Evolutionary conservation across 1,284 basidiomycete species (phyloP).

Genomic region (Melampsora larici-populina): DNA sequence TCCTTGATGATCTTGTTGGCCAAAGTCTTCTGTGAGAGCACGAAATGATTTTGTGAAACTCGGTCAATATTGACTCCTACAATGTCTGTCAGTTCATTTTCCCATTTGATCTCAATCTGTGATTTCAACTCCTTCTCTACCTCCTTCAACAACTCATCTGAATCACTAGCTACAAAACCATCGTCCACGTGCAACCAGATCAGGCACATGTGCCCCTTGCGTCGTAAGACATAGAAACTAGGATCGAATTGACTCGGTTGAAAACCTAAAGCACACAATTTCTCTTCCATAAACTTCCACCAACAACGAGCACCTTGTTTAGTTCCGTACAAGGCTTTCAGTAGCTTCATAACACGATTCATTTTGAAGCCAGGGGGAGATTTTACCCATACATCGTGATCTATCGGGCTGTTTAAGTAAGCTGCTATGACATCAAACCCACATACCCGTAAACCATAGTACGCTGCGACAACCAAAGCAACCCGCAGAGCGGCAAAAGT

Average conservation of each 20-base stretch:
- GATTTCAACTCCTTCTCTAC: neutral
- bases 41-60: neutral
- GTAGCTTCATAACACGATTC: neutral
- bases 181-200: slow-evolving; percentile 23
- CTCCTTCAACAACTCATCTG: neutral
- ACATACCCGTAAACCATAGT: neutral
- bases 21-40: neutral
- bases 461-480: neutral
- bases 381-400: slow-evolving; percentile 14
- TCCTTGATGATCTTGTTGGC: neutral
- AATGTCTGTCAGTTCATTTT: neutral
- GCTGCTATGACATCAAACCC: slow-evolving; percentile 26
- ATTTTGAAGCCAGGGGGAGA: neutral
- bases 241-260: neutral
- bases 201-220: neutral
- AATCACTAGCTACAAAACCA: neutral
- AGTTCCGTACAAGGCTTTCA: slow-evolving; percentile 11
- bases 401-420: slow-evolving; percentile 10
- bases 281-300: no score
- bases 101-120: slow-evolving; percentile 10
- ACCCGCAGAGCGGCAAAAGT: slow-evolving; percentile 16
- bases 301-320: slow-evolving; percentile 15
- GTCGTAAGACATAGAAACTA: neutral
- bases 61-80: neutral
- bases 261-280: neutral